Evolutionary conservation across 345 rosid species (phyloP).

Genomic region (Brassica napus): Da-Ae NC_063435.1:951501-952000

Average conservation of each 20-base stretch:
- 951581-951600: neutral
- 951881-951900: too few species aligned
- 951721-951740: neutral
- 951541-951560: slow-evolving; percentile 53
- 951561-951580: slow-evolving; percentile 10
- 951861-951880: too few species aligned
- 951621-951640: slow-evolving; percentile 25
- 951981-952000: neutral
- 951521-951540: slow-evolving; percentile 61
- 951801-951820: too few species aligned
- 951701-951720: neutral
- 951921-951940: too few species aligned
- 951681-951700: neutral
- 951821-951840: too few species aligned
- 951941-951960: too few species aligned
- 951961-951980: too few species aligned
- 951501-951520: slow-evolving; percentile 54
- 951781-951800: neutral
- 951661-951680: slow-evolving; percentile 14
- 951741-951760: neutral
- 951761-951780: neutral
- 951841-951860: too few species aligned
- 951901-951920: too few species aligned
- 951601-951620: slow-evolving; percentile 33
- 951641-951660: slow-evolving; percentile 14